These are phyloP conservation scores for Gossypium gossypioides DNA, from an alignment of 441 rosid genomes.

Conservation along the genomic window DNA sequence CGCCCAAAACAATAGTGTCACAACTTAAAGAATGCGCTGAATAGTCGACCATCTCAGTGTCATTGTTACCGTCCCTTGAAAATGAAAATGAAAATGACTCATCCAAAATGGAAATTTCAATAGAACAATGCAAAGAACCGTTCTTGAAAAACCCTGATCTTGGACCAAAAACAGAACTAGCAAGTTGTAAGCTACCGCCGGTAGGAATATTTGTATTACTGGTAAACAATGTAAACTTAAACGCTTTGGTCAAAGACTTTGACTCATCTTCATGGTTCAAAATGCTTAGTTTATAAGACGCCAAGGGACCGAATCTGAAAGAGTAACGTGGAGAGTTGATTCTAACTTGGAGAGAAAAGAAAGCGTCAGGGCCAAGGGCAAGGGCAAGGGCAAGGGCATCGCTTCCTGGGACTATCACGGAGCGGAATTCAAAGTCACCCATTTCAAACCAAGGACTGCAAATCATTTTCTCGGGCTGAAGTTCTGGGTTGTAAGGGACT, in stretches of 20 bases:
- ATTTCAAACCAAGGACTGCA: slow-evolving; percentile 58
- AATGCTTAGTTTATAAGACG: slow-evolving; percentile 75
- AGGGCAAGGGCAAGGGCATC: slow-evolving; percentile 42
- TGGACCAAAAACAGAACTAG: slow-evolving; percentile 62
- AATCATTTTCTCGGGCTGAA: neutral
- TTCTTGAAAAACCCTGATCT: slow-evolving; percentile 67
- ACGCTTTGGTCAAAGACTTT: slow-evolving; percentile 74
- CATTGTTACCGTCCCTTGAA: slow-evolving; percentile 38
- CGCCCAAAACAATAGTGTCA: slow-evolving; percentile 66
- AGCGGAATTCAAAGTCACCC: slow-evolving; percentile 92
- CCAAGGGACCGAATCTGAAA: slow-evolving; percentile 89
- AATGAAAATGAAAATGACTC: slow-evolving; percentile 68
- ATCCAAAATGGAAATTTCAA: slow-evolving; percentile 73
- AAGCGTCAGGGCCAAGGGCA: slow-evolving; percentile 71
- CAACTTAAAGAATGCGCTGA: slow-evolving; percentile 33
- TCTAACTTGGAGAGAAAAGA: slow-evolving; percentile 73
- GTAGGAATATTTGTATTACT: slow-evolving; percentile 61
- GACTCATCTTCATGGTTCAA: slow-evolving; percentile 60
- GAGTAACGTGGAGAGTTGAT: slow-evolving; percentile 77
- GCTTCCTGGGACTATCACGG: slow-evolving; percentile 76
- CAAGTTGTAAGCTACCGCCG: slow-evolving; percentile 83
- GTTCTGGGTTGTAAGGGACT: neutral
- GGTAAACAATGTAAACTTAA: slow-evolving; percentile 73
- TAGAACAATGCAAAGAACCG: slow-evolving; percentile 63
- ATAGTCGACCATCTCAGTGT: slow-evolving; percentile 24